phyloP scores from a whole-genome alignment of 2,329 filamentous ascomycete genomes.

The Fusarium odoratissimum region DNA sequence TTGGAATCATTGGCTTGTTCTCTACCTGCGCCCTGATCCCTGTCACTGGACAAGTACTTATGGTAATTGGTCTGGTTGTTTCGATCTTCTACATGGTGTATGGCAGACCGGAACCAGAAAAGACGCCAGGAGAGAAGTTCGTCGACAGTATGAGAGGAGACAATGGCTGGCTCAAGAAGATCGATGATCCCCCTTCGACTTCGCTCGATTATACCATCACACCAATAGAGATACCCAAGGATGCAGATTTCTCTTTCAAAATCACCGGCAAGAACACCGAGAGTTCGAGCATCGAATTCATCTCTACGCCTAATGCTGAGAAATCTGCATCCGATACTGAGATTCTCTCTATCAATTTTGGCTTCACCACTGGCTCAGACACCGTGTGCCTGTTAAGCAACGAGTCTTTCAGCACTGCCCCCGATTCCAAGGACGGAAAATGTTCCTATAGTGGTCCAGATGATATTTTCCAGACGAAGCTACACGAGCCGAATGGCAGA shows the following conservation, averaged over 20 bases:
- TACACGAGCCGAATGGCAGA: neutral
- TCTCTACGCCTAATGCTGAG: neutral
- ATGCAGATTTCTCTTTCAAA: neutral
- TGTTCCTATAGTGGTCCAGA: neutral
- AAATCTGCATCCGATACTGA: neutral
- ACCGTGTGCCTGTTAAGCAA: neutral
- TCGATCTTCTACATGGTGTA: neutral
- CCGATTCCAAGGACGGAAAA: neutral
- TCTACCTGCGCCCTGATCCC: neutral
- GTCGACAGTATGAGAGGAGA: neutral
- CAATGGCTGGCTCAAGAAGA: neutral
- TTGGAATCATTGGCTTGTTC: neutral
- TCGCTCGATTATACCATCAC: neutral
- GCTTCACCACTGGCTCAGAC: neutral
- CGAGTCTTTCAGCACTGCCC: neutral
- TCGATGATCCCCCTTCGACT: neutral
- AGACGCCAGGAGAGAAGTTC: neutral
- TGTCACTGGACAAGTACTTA: neutral
- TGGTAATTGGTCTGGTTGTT: neutral
- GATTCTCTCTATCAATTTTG: neutral
- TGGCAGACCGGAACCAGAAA: neutral
- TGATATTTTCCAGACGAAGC: neutral
- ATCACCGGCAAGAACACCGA: neutral
- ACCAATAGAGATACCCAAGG: neutral
- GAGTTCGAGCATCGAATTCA: neutral